Base-by-base conservation (phyloP, 257 asterid species). In the Thymus mandschuricus region DNA sequence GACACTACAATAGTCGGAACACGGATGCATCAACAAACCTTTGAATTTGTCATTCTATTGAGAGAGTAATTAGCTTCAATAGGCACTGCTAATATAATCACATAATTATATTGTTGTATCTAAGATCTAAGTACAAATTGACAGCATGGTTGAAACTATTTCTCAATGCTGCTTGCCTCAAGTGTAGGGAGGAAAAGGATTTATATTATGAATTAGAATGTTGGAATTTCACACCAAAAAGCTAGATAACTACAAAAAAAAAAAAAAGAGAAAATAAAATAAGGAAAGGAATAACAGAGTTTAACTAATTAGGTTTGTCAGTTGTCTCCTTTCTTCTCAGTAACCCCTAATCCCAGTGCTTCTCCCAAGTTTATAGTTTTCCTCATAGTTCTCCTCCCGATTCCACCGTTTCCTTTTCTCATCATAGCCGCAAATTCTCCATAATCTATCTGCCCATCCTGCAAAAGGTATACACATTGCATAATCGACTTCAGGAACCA, bases 401-500 rank as follows among this genome's bases (percentile, higher is more conserved):
- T 59, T 27, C 86, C 87, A 33, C 87, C 89, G 10, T 85, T 85
- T 8, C 90, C 90, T 52, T 82, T 82, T 64, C 89, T 76, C 90
- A 85, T 85, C 90, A 85, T 85, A 10, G 90, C 90, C 0, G 87
- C 84, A 21, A 85, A 85, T 66, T 85, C 90, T 33, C 81, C 83
- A 13, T 85, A 85, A 48, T 85, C 90, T 50, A 85, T 85, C 78
- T 83, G 90, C 27, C 90, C 90, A 61, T 85, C 90, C 90, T 85
- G 83, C 76, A 75, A 21, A n/a, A 62, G 7, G 8, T 28, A 0
- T 29, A 75, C 6, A 55, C 27, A 48, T 13, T 46, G 7, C 8
- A 58, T 58, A 58, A 10, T 33, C 64, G 33, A 21, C 10, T 8
- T 11, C 28, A 12, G 10, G 30, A 34, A 58, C 44, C 15, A 58